Evolutionary conservation across 2,329 filamentous ascomycete species (phyloP), one percentile per base, ranked within the genome.

Genomic region (Didymosphaeria variabile): DNA sequence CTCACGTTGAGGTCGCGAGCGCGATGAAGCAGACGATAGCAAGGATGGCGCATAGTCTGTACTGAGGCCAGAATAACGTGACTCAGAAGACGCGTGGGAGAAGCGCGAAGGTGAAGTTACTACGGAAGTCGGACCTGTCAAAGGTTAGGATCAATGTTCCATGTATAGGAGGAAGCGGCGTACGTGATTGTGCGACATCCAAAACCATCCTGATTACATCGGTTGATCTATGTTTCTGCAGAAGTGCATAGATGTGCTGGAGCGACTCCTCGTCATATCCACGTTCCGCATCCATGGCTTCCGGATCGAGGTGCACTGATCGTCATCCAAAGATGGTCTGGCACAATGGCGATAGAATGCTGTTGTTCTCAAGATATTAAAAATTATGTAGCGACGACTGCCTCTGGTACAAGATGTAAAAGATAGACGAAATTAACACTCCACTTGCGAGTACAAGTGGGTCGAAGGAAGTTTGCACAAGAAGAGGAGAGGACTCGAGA

Each of bases 251-350:
- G 13, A 55, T 45, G 19, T 55, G 52, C 21, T 55, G 52, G 9
- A 55, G 52, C 15, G 52, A 55, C 38, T 55, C 52, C 23, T 55
- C 52, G 15, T 55, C 52, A n/a, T 55, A 55, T 17, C 21, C 45
- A 1, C 26, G 52, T 15, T 45, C 52, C 26, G 23, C 15, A 21
- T 45, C 38, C 52, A 55, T 53, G 23, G 10, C 45, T 15, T 21
- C 21, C 15, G 17, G 21, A 6, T 21, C 45, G 26, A n/a, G 15
- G 38, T 44, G 21, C 38, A 12, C 26, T 29, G 15, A 10, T 34
- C 52, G 15, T 31, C 52, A 55, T 55, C 17, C 38, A 32, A 32
- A 31, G 29, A 47, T 29, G 3, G 29, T 21, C 23, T 31, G n/a
- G 12, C 19, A 8, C 13, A n/a, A 8, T 34, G 15, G 15, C 17